Base-by-base conservation (phyloP, 2,329 filamentous ascomycete genomes). In the Sporothrix brasiliensis region DNA sequence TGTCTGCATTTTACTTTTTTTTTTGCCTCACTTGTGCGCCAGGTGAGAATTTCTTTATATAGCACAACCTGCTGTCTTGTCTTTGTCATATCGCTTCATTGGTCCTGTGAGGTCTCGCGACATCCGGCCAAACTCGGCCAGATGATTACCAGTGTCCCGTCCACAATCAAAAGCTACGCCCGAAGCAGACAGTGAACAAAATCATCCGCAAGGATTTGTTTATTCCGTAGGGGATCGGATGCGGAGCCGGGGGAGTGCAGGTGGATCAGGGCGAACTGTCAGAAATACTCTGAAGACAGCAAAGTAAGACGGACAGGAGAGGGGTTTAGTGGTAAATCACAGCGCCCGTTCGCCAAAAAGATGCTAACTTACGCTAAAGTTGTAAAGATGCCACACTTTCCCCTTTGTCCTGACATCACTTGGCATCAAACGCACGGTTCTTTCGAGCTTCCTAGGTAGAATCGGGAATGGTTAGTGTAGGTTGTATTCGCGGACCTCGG, bases 131-230 rank as follows among this genome's bases (percentile, higher is more conserved):
- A 9, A 34, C 34, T 5, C 30, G 30, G 16, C 7, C 3, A n/a
- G 41, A 34, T n/a, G 56, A 11, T 6, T 41, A 24, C 56, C 56
- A 24, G 34, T 24, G 34, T 44, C 24, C 56, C 10, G 3, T 30
- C 27, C 27, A 30, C 27, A 30, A 24, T 24, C 27, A 30, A 30
- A 41, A n/a, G 56, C 56, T 44, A 44, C 34, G n/a, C 56, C 56
- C 56, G 41, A 60, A 60, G 16, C 56, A 44, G 19, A 24, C 56
- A 14, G 56, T 49, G 60, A 63, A 49, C 60, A 41, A 41, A 34
- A 24, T 21, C 11, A 10, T 44, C 58, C 39, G 41, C 19, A 13
- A 41, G 41, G 58, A 19, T 21, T 63, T 49, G 19, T 47, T 63
- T 49, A 34, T 9, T 34, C 34, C 34, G 34, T 9, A 34, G 13